Conservation (phyloP, 768 basidiomycete species). For the Suillus spraguei region DNA sequence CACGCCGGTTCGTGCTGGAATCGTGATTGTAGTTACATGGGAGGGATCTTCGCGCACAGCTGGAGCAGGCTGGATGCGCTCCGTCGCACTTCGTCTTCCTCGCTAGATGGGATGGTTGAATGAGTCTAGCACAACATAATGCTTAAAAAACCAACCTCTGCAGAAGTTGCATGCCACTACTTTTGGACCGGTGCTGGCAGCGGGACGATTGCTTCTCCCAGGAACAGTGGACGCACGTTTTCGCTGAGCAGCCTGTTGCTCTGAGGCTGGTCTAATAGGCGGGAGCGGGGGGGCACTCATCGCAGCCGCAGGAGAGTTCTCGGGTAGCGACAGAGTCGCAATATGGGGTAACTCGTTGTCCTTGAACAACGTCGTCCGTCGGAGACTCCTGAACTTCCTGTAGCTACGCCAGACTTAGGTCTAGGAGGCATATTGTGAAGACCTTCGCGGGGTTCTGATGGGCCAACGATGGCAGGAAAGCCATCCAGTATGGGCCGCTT, state of each 20-base stretch:
- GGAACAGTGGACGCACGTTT: constrained; percentile 72
- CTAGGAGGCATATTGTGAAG: constrained; percentile 41
- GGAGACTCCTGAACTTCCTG: constrained; percentile 23
- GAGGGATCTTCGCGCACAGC: constrained; percentile 76
- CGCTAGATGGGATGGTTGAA: constrained; percentile 42
- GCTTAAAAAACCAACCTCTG: constrained; percentile 56
- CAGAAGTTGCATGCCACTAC: constrained; percentile 90
- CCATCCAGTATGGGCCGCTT: constrained; percentile 36
- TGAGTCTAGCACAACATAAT: constrained; percentile 11
- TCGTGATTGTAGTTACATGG: constrained; percentile 84
- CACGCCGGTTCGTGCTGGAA: constrained; percentile 30
- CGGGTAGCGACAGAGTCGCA: constrained; percentile 65
- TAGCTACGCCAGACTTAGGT: constrained; percentile 27
- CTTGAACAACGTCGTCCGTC: constrained; percentile 50
- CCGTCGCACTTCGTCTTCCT: constrained; percentile 92
- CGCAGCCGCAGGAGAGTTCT: constrained; percentile 52
- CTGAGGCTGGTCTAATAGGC: constrained; percentile 66
- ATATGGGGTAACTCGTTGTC: constrained; percentile 74
- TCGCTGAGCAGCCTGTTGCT: constrained; percentile 67
- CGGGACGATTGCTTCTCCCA: constrained; percentile 58
- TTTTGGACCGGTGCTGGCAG: constrained; percentile 75
- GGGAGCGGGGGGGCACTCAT: constrained; percentile 69
- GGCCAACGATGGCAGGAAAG: constrained; percentile 32
- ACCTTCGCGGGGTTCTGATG: constrained; percentile 49
- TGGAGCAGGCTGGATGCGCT: constrained; percentile 81